Percentiles rank a stretch among this genome's conserved stretches.
Evolutionary conservation across 768 basidiomycete genomes (phyloP).

Genomic region (Butyriboletus loyo): DNA sequence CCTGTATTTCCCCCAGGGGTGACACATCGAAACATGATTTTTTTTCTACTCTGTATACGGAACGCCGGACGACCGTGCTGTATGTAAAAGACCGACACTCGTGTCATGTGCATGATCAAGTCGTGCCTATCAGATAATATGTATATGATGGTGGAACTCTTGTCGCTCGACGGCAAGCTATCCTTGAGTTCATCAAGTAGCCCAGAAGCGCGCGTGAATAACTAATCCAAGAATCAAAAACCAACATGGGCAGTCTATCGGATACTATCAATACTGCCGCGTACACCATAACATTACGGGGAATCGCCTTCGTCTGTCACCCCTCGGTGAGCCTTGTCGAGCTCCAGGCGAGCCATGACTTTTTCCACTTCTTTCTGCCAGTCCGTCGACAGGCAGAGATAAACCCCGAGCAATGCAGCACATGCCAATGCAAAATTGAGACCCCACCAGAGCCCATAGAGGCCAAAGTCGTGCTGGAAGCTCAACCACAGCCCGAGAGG

Average conservation of each 20-base stretch:
- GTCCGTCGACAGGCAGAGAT: conserved; percentile 55
- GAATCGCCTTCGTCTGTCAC: no score
- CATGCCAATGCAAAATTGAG: neutral
- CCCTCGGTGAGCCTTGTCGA: conserved; percentile 29
- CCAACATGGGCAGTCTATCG: no score
- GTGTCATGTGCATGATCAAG: no score
- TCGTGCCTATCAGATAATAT: no score
- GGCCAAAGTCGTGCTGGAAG: neutral
- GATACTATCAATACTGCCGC: no score
- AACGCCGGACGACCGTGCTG: neutral
- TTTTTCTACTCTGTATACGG: neutral
- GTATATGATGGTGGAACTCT: neutral
- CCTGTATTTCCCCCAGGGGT: neutral
- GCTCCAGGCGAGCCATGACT: conserved; percentile 48
- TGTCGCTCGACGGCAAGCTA: no score
- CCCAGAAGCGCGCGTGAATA: no score
- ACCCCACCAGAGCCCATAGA: conserved; percentile 25
- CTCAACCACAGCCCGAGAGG: neutral
- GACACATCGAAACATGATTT: neutral
- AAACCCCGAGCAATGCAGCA: conserved; percentile 3
- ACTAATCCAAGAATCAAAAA: no score
- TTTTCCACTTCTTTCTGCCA: conserved; percentile 67
- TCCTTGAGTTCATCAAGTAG: no score
- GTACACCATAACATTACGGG: no score
- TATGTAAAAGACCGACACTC: no score